Evolutionary conservation across 208 protist species (phyloP).

Genomic region (Leptomonas seymouri): DNA sequence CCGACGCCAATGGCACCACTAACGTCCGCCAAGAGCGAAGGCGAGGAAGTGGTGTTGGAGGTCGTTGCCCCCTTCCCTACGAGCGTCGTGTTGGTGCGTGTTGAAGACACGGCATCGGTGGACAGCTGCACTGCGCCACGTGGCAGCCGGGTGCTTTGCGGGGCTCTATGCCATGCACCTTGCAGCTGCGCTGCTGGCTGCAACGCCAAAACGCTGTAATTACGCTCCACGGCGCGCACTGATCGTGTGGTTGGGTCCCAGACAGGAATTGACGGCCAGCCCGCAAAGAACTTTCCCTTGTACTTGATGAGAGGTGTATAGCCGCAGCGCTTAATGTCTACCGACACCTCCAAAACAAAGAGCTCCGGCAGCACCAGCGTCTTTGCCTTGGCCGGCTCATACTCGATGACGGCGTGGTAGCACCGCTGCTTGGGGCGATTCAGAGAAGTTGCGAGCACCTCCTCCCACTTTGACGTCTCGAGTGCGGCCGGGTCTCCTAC

Average conservation of each 20-base stretch:
- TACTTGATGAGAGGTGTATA: conserved; percentile 41
- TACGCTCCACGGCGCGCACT: conserved; percentile 47
- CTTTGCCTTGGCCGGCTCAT: conserved; percentile 19
- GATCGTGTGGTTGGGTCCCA: conserved; percentile 52
- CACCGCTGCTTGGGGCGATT: conserved; percentile 42
- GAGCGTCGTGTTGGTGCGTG: not conserved
- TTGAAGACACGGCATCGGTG: not conserved
- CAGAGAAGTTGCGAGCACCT: conserved; percentile 29
- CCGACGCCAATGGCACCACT: not conserved
- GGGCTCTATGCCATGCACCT: conserved; percentile 9
- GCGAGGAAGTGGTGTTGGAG: not conserved
- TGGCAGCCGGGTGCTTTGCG: not conserved
- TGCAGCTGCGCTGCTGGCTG: conserved; percentile 18
- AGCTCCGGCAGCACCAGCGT: conserved; percentile 42
- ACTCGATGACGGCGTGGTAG: conserved; percentile 41
- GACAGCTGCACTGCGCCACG: conserved; percentile 4
- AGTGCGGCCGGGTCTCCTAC: conserved; percentile 31
- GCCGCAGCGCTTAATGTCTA: conserved; percentile 51
- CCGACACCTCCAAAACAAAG: conserved; percentile 59
- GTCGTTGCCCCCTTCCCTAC: not conserved
- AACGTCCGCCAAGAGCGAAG: no score
- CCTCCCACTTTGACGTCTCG: conserved; percentile 37
- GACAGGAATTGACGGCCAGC: conserved; percentile 71
- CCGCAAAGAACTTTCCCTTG: conserved; percentile 73
- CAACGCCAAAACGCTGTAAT: conserved; percentile 47